Base-by-base conservation (phyloP, 106 monocot genomes). In the Hemerocallis citrina region DNA sequence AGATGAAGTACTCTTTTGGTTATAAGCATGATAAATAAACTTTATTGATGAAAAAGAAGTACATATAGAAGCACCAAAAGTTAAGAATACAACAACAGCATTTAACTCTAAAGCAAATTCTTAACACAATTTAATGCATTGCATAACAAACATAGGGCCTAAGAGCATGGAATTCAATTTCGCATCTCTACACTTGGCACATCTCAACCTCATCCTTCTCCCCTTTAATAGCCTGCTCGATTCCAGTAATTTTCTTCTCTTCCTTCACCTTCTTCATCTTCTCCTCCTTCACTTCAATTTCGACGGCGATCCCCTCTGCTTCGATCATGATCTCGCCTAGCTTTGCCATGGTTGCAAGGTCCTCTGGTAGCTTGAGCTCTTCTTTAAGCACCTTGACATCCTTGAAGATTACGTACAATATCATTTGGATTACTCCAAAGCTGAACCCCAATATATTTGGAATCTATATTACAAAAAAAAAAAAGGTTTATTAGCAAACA, bases 371-470 rank as follows among this genome's bases (percentile, higher is more conserved):
- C 60, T 50, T 47, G 6, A 29, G 49, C 52, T 51, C 52, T 42
- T 42, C 31, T 5, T 23, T 43, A 3, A 41, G 32, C 48, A 59
- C 56, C 64, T 66, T 73, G 12, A 38, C 24, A 34, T 70, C 34
- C 50, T 54, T 79, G 74, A 60, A 74, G 29, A 61, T 11, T 11
- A 69, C 12, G 62, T 66, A 80, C 21, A 80, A 61, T 19, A 74
- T 34, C 80, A 80, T 80, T 47, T 80, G 80, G 1, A 57, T 20
- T 6, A 66, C 45, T 4, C 80, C 80, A 46, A 80, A 80, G 20
- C 34, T 0, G 66, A 80, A 71, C 1, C 80, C 80, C 21, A 75
- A 32, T 21, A 80, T 37, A 35, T 75, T 80, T 44, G 80, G 80
- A 24, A 71, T 9, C 80, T 80, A 47, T 41, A 59, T 27, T n/a